A percentile compares a stretch with the other conserved stretches of the same genome.
These are phyloP conservation scores for Acaromyces ingoldii DNA, from an alignment of 1,284 basidiomycete species.

Conservation along the genomic window DNA sequence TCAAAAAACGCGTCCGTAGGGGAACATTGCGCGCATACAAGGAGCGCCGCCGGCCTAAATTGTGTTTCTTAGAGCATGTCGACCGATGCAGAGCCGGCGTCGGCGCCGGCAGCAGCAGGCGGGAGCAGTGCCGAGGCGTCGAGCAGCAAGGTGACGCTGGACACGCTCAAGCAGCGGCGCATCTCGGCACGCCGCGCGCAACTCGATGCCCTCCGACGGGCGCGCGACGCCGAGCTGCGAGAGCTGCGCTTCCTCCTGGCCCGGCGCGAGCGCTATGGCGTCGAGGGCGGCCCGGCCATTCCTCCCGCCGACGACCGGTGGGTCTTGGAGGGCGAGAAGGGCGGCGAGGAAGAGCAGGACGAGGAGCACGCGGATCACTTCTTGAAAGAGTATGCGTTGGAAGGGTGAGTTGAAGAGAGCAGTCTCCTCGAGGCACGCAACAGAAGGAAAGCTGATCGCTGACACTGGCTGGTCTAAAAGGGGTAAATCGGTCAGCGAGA, in stretches of 20 bases:
- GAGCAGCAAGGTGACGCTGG: slow-evolving; percentile 7
- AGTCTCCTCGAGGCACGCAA: neutral
- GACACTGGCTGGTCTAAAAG: neutral
- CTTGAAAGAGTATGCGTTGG: neutral
- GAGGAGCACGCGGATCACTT: neutral
- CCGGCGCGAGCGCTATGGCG: neutral
- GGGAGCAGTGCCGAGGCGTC: slow-evolving; percentile 6
- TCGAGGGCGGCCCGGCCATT: slow-evolving; percentile 2
- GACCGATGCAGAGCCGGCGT: too few relatives aligned
- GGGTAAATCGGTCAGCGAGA: neutral
- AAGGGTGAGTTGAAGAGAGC: neutral
- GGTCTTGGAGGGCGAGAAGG: neutral
- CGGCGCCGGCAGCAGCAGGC: too few relatives aligned
- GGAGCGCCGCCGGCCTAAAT: too few relatives aligned
- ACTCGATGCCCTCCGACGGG: neutral
- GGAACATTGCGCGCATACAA: too few relatives aligned
- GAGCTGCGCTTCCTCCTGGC: slow-evolving; percentile 6
- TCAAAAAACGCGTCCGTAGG: too few relatives aligned
- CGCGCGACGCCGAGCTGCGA: slow-evolving; percentile 4
- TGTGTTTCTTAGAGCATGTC: too few relatives aligned
- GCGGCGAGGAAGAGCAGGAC: neutral
- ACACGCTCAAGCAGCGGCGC: slow-evolving; percentile 1
- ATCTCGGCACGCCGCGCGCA: neutral
- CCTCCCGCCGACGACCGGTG: slow-evolving; percentile 6
- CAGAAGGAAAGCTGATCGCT: too few relatives aligned